phyloP scores from a whole-genome alignment of 2,329 filamentous ascomycete species.

The Fusarium torreyae region DNA sequence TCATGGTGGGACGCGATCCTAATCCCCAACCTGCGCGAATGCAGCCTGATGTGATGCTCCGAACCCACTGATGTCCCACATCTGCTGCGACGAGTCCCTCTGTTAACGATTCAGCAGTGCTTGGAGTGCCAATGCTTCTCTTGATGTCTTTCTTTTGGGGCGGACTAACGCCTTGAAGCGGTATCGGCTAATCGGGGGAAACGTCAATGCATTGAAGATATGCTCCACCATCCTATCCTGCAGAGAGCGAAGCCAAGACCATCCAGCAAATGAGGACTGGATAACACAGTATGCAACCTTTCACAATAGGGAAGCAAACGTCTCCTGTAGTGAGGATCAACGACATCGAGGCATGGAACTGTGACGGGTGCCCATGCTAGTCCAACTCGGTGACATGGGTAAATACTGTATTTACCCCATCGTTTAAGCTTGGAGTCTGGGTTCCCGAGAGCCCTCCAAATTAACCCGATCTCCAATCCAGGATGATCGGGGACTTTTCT shows the following conservation, averaged over 20 bases:
- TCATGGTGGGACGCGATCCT: conserved; percentile 42
- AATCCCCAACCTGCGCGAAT: conserved; percentile 45
- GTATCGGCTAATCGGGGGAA: conserved; percentile 33
- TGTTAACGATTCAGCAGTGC: conserved; percentile 16
- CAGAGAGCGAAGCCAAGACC: conserved; percentile 29
- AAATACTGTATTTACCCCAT: neutral
- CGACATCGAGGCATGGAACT: neutral
- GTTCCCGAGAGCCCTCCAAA: conserved; percentile 14
- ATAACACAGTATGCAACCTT: conserved; percentile 34
- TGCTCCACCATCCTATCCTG: conserved; percentile 41
- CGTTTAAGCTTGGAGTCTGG: conserved; percentile 7
- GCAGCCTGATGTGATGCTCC: conserved; percentile 45
- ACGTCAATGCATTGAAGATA: conserved; percentile 31
- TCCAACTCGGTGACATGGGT: too few species aligned
- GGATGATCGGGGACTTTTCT: conserved; percentile 26
- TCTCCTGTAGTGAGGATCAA: conserved; percentile 19
- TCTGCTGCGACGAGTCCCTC: conserved; percentile 24
- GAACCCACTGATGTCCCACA: conserved; percentile 43
- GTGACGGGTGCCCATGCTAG: neutral
- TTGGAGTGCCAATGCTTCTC: conserved; percentile 9
- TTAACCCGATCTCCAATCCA: conserved; percentile 25
- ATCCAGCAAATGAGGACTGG: conserved; percentile 38
- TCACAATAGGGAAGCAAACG: conserved; percentile 24
- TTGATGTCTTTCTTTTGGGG: conserved; percentile 31
- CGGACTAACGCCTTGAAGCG: conserved; percentile 27